These are phyloP conservation scores for Epichloe baconii DNA, from an alignment of 2,329 filamentous ascomycete genomes.

Conservation along the genomic window DNA sequence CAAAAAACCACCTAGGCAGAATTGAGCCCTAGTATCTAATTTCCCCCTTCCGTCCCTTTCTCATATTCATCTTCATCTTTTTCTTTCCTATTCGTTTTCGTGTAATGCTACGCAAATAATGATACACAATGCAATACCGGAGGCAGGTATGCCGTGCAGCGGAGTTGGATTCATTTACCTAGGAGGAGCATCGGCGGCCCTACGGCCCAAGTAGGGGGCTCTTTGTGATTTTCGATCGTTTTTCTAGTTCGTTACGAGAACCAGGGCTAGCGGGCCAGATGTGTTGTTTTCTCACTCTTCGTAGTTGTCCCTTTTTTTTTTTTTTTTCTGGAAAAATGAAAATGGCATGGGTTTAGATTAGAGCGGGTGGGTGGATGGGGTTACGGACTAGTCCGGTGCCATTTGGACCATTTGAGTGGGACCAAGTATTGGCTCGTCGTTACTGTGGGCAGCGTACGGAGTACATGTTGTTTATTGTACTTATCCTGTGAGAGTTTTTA, in stretches of 20 bases:
- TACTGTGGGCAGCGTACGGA: too few species aligned
- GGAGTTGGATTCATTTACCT: not conserved
- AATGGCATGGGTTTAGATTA: not conserved
- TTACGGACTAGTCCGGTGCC: not conserved
- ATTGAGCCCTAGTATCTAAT: too few species aligned
- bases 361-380: not conserved
- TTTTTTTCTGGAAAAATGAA: not conserved
- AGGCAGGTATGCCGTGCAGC: not conserved
- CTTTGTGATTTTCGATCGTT: too few species aligned
- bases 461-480: too few species aligned
- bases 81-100: not conserved
- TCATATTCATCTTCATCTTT: not conserved
- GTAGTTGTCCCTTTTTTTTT: not conserved
- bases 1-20: too few species aligned
- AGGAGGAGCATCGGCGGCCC: not conserved
- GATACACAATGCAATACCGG: not conserved
- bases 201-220: too few species aligned
- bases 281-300: too few species aligned
- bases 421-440: too few species aligned
- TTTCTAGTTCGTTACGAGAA: too few species aligned
- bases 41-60: not conserved
- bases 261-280: too few species aligned
- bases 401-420: too few species aligned
- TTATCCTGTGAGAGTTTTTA: too few species aligned
- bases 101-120: not conserved